These are phyloP conservation scores for Chalciporus sphaerocephalus DNA, from an alignment of 768 basidiomycete genomes.

Conservation along the genomic window DNA sequence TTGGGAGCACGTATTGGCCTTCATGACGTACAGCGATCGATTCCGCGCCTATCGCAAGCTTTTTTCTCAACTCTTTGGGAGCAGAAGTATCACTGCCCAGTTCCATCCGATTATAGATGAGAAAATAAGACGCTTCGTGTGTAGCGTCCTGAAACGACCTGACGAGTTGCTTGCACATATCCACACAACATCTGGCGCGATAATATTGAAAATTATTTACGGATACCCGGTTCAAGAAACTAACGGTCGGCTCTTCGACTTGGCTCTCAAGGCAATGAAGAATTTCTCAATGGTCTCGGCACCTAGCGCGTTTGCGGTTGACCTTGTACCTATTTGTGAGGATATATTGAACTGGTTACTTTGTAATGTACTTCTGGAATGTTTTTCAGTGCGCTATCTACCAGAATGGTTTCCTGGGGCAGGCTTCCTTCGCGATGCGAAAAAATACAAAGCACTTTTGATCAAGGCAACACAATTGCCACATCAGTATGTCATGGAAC, in stretches of 20 bases:
- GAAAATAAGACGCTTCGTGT: slow-evolving; percentile 17
- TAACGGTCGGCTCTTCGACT: slow-evolving; percentile 35
- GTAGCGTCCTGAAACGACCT: slow-evolving; percentile 15
- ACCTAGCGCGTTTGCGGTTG: slow-evolving; percentile 20
- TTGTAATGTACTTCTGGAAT: neutral
- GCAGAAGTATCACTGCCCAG: neutral
- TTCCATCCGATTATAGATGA: slow-evolving; percentile 20
- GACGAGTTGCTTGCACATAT: slow-evolving; percentile 17
- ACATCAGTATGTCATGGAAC: slow-evolving; percentile 40
- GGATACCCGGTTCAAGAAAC: slow-evolving; percentile 36
- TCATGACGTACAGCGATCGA: slow-evolving; percentile 5
- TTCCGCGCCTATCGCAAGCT: slow-evolving; percentile 15
- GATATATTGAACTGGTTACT: no score
- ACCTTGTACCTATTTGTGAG: slow-evolving; percentile 21
- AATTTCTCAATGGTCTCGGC: slow-evolving; percentile 5
- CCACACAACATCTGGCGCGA: slow-evolving; percentile 12
- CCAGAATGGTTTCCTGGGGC: slow-evolving; percentile 36
- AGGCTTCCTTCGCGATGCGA: slow-evolving; percentile 31
- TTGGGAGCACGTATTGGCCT: slow-evolving; percentile 2
- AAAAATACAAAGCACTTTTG: slow-evolving; percentile 24
- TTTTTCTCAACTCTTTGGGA: slow-evolving; percentile 9
- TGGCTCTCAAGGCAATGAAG: slow-evolving; percentile 24
- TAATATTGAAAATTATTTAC: slow-evolving; percentile 39
- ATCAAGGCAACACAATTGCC: slow-evolving; percentile 41
- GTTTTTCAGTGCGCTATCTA: slow-evolving; percentile 23